A percentile compares a stretch with the other conserved stretches of the same genome.
phyloP scores from a whole-genome alignment of 306 rosid genomes.

The Crotalaria pallida region DNA sequence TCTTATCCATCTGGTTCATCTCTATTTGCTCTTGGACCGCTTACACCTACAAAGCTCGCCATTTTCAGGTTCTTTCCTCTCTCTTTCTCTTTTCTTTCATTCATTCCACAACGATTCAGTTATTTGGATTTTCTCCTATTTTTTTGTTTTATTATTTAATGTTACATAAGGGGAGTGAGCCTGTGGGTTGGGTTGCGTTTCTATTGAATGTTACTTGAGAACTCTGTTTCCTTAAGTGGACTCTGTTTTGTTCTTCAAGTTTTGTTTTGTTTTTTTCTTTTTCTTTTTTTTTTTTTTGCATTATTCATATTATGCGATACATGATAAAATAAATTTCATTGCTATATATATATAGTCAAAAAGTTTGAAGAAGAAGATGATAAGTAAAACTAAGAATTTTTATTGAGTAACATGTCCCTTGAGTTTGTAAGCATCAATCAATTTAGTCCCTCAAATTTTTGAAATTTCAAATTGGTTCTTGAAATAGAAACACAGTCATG shows the following conservation, averaged over 20 bases:
- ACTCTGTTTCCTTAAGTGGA: not conserved
- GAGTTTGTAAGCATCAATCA: too few relatives aligned
- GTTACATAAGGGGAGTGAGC: too few relatives aligned
- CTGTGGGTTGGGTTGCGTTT: too few relatives aligned
- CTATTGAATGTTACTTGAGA: too few relatives aligned
- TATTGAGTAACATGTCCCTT: too few relatives aligned
- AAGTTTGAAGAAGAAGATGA: not conserved
- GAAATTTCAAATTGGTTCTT: too few relatives aligned
- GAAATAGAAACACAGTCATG: too few relatives aligned
- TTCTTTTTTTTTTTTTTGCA: too few relatives aligned
- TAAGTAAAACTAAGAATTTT: not conserved
- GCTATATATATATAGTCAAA: too few relatives aligned
- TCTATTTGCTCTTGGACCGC: constrained; percentile 85
- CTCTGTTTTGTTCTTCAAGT: not conserved
- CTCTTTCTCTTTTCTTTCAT: not conserved
- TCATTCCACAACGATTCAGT: not conserved
- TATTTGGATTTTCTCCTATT: not conserved
- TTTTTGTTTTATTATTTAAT: not conserved
- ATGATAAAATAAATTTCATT: not conserved
- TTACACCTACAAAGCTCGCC: constrained; percentile 79
- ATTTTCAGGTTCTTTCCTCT: constrained; percentile 52
- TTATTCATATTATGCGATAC: not conserved
- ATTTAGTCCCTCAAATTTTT: too few relatives aligned
- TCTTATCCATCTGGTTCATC: constrained; percentile 72
- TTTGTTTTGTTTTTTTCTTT: too few relatives aligned